Percentiles rank a stretch among this genome's conserved stretches.
Conservation (phyloP, 768 basidiomycete species). For the Xanthoconium stramineum region DNA sequence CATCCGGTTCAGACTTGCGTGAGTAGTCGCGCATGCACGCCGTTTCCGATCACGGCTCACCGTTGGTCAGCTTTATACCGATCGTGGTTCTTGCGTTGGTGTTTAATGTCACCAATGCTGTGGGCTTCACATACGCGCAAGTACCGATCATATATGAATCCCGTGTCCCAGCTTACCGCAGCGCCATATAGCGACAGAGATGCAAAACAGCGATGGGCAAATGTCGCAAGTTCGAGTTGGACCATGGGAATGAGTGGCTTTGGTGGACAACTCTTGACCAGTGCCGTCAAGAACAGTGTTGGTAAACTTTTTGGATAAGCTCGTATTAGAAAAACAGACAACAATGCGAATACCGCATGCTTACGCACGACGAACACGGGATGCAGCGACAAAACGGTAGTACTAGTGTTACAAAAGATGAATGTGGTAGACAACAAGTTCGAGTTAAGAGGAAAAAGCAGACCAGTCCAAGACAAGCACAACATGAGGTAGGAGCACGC, state of each 20-base stretch:
- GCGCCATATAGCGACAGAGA: constrained; percentile 68
- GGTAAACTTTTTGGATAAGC: constrained; percentile 66
- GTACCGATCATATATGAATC: constrained; percentile 26
- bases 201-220: constrained; percentile 90
- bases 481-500: constrained; percentile 23
- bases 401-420: constrained; percentile 31
- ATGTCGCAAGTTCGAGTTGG: constrained; percentile 68
- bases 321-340: constrained; percentile 8
- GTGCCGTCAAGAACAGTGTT: constrained; percentile 79
- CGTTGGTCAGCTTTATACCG: constrained; percentile 72
- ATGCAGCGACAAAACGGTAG: constrained; percentile 13
- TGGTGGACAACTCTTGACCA: constrained; percentile 79
- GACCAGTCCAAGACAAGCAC: constrained; percentile 24
- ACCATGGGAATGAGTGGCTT: constrained; percentile 73
- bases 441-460: constrained; percentile 1
- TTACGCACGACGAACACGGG: neutral
- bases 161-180: constrained; percentile 9
- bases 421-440: constrained; percentile 24
- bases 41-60: constrained; percentile 9
- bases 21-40: constrained; percentile 30
- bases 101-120: constrained; percentile 93
- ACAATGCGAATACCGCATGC: constrained; percentile 6
- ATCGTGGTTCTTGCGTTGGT: constrained; percentile 92
- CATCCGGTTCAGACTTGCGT: constrained; percentile 87
- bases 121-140: constrained; percentile 95